Evolutionary conservation across 2,329 filamentous ascomycete genomes (phyloP), one percentile per base, ranked within the genome.

Genomic region (Cytospora mali): DNA sequence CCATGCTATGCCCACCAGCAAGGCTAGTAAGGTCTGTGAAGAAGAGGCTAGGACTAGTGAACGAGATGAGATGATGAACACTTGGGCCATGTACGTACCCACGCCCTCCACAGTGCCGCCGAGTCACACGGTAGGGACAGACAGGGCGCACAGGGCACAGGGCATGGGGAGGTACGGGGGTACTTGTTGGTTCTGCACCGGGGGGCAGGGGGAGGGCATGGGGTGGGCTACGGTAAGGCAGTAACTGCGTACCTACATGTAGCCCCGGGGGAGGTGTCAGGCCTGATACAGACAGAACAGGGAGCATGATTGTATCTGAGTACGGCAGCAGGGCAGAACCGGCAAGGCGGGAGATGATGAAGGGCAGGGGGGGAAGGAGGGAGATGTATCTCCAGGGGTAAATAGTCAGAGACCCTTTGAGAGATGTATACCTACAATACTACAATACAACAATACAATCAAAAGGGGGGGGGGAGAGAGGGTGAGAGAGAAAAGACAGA

Each of bases 1-100:
- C 58, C 53, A 39, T 33, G 35, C 31, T 52, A 50, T 48, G 57
- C 29, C 31, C 50, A 42, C 23, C 50, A 55, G 29, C 48, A 28
- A 27, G 61, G 25, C 54, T 57, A 62, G 54, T 49, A 52, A 25
- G 61, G 54, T 35, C 49, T 54, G 18, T 60, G 48, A 53, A 55
- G 53, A 52, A 33, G 16, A 39, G 87, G 86, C 66, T 87, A 92
- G 69, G 88, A 92, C 68, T 88, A 90, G 73, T 58, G 62, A n/a
- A 62, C 50, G 50, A 64, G 55, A 62, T 51, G 58, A 58, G 50
- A 35, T 46, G 39, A 50, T 27, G 31, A n/a, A 54, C 31, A 62
- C 23, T 28, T 14, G 25, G 46, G 46, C 18, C 55, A 62, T 27
- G 55, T 52, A 23, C 54, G 25, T 56, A 61, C 51, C 33, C 42